Base-by-base conservation (phyloP, 169 alveolate genomes). In the Cyclospora cayetanensis region DNA sequence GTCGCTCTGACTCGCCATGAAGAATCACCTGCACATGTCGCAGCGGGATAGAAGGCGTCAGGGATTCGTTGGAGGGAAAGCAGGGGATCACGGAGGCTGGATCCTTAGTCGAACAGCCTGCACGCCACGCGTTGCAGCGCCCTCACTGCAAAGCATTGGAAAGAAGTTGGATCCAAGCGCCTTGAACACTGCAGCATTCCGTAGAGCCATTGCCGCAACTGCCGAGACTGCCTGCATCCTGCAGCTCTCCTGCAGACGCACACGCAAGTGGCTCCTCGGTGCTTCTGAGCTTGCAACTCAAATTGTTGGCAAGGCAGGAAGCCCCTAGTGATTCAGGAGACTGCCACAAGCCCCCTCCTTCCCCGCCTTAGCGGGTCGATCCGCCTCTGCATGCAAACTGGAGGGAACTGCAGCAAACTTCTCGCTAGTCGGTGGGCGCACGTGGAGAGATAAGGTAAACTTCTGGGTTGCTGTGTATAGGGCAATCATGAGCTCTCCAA, bases 1-100 rank as follows among this genome's bases (percentile, higher is more conserved):
- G 70, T 80, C 53, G 90, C 90, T 52, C 90, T 50, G 34, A 80
- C 90, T 37, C 90, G 76, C 90, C 90, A 80, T 22, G 90, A 80
- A 37, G 90, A 52, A 29, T 80, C 90, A 9, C 90, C 90, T 80
- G 90, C 53, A 35, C n/a, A 27, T 60, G 2, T 27, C 74, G 27
- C 37, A 11, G 18, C 37, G 39, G 27, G 39, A 60, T 60, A 20
- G 20, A 20, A 25, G 74, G n/a, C n/a, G n/a, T n/a, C n/a, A n/a
- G n/a, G n/a, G n/a, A n/a, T n/a, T n/a, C n/a, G n/a, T n/a, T n/a
- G n/a, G n/a, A n/a, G n/a, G n/a, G n/a, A n/a, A n/a, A n/a, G n/a
- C n/a, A n/a, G n/a, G n/a, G n/a, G n/a, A n/a, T n/a, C n/a, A n/a
- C n/a, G n/a, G n/a, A n/a, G n/a, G n/a, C n/a, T n/a, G n/a, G n/a